Evolutionary conservation across 495 filamentous ascomycete species (phyloP), one percentile per base, ranked within the genome.

Genomic region (Talaromyces borbonicus): DNA sequence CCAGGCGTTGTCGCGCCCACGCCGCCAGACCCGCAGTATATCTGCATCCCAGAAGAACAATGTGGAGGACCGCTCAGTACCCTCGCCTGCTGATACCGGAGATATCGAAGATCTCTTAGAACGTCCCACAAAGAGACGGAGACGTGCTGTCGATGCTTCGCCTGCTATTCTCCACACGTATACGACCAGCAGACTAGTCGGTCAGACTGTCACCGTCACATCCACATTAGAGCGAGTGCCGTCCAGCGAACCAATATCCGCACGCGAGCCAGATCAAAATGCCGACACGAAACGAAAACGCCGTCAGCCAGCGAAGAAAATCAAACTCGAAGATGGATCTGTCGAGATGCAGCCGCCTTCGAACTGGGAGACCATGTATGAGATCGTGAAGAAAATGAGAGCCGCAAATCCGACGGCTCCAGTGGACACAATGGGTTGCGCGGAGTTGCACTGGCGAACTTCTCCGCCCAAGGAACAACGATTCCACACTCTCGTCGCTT

Each of bases 381-480:
- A 73, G 29, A 69, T 77, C 1, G 83, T 89, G 27, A 81, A 80
- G 52, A 74, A 76, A 54, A 96, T 96, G 87, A 80, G 92, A 2
- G 71, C 72, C 43, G 63, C 68, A 9, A 75, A 76, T 31, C 80
- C 84, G n/a, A 70, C 74, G 0, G 92, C 92, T 3, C 86, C 90
- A 1, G 92, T 98, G 1, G 92, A 98, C 65, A 96, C 93, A 0
- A 96, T 98, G 92, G 92, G 92, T 15, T 98, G 92, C 58, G 87
- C 90, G 50, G 77, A 81, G 11, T 73, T 96, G 8, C 59, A 63
- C 43, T 69, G 64, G 66, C 58, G 61, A 6, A 56, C 54, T 5
- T 69, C 67, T 3, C 61, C 62, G 12, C 59, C 61, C 0, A 49
- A 54, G 50, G 86, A 90, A 57, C 78, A 78, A 50, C 78, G 93